Evolutionary conservation across 345 rosid genomes (phyloP), one percentile per base, ranked within the genome.

Genomic region (Mercurialis annua): DNA sequence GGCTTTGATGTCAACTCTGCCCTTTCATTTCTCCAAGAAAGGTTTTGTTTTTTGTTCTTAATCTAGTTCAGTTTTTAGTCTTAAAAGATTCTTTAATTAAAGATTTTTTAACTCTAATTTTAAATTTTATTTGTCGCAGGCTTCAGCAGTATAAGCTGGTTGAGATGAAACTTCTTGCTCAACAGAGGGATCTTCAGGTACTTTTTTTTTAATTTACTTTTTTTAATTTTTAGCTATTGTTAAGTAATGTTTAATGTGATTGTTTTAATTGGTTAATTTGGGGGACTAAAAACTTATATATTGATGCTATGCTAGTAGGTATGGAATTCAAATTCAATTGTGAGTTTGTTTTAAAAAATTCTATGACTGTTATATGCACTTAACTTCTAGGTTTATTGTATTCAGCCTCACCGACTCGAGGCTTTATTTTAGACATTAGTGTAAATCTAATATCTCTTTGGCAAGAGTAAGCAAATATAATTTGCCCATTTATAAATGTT

Each of bases 111-210:
- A 10, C 23, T 40, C 24, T 44, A n/a, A 4, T n/a, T 3, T 55
- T 5, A n/a, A n/a, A 54, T 14, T 38, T 10, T 26, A 40, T 55
- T 20, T 46, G 5, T 29, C 12, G 74, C 80, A 95, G 98, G 67
- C 97, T 88, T 65, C 93, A 87, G 80, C 97, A 90, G 62, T 90
- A 90, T 75, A 90, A 83, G 72, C 48, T 90, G 76, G 96, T 86
- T 42, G 96, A 90, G 70, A 90, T 87, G 96, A 87, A 90, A 61
- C 93, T 90, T 68, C 91, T 90, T 56, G 98, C 98, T 50, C 94
- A 85, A 66, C 98, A 90, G 65, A 90, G 98, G 62, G 80, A 68
- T 65, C 73, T 77, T 77, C 77, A 64, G 77, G 77, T 72, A 59
- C 46, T 47, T 52, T 21, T 7, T 53, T 67, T 11, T 40, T 40